A percentile compares a stretch with the other conserved stretches of the same genome.
Evolutionary conservation across 176 grass and related monocot genomes (phyloP).

Genomic region (Triticum urartu): DNA sequence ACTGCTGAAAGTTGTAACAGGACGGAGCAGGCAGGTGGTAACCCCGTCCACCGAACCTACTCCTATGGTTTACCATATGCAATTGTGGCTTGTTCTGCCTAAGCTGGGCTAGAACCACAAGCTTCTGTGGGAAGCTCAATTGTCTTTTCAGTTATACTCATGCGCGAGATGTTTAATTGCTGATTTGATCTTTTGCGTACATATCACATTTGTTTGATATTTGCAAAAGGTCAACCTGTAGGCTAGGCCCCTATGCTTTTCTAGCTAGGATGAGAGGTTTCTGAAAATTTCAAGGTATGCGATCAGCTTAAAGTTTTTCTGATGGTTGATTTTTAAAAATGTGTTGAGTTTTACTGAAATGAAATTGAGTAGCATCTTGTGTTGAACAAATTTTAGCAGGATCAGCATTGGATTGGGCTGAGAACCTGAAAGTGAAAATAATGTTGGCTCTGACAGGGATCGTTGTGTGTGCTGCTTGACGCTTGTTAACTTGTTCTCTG

Average conservation of each 20-base stretch:
- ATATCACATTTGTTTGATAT: background rate
- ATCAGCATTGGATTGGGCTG: too few relatives aligned
- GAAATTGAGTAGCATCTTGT: too few relatives aligned
- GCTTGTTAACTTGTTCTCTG: too few relatives aligned
- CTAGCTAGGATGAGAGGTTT: background rate
- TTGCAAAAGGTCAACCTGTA: background rate
- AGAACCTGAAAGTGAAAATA: too few relatives aligned
- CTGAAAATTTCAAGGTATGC: background rate
- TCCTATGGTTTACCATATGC: background rate
- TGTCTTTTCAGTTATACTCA: background rate
- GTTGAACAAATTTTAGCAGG: too few relatives aligned
- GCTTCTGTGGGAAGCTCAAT: background rate
- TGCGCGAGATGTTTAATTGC: background rate
- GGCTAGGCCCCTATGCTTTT: background rate
- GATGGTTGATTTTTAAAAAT: too few relatives aligned
- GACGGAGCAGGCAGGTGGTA: background rate
- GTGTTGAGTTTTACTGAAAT: too few relatives aligned
- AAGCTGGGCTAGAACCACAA: background rate
- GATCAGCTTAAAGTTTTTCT: too few relatives aligned
- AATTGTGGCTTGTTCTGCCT: background rate
- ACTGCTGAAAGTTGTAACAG: background rate
- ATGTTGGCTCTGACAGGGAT: too few relatives aligned
- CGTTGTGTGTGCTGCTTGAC: too few relatives aligned
- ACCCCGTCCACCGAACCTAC: background rate
- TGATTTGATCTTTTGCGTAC: background rate